Percentiles rank a stretch among this genome's conserved stretches.
Evolutionary conservation across 805 yeast species (phyloP).

Genomic region (Komagataella ulmi): DNA sequence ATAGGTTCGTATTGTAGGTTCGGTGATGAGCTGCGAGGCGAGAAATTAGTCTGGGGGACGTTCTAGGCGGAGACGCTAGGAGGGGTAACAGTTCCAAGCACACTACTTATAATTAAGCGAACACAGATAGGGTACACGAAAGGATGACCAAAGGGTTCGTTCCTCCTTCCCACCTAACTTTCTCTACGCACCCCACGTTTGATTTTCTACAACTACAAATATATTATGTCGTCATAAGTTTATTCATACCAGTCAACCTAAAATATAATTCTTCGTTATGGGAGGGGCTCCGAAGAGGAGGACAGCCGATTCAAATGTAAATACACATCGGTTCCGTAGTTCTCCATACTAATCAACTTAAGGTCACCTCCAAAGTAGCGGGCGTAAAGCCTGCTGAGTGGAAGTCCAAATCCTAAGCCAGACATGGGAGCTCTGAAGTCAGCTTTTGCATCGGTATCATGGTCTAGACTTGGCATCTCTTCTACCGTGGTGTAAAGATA

Average conservation of each 20-base stretch:
- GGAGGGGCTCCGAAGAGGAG: slow-evolving; percentile 59
- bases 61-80: not conserved
- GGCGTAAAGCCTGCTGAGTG: slow-evolving; percentile 75
- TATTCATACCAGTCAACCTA: not conserved
- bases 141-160: not conserved
- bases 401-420: slow-evolving; percentile 87
- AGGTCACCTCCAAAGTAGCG: slow-evolving; percentile 87
- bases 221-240: not conserved
- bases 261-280: slow-evolving; percentile 12
- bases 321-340: slow-evolving; percentile 89
- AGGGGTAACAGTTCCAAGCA: not conserved
- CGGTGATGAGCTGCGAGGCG: not conserved
- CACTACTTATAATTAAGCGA: not conserved
- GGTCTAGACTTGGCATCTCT: slow-evolving; percentile 51
- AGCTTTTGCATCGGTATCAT: slow-evolving; percentile 29
- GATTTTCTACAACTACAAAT: not conserved
- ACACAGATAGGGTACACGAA: not conserved
- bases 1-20: not conserved
- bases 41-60: not conserved
- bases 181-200: not conserved
- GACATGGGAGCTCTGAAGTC: slow-evolving; percentile 87
- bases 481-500: slow-evolving; percentile 83
- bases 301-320: slow-evolving; percentile 72
- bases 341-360: slow-evolving; percentile 82
- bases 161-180: not conserved